phyloP scores from a whole-genome alignment of 345 rosid genomes.

The Eucalyptus virginea region DNA sequence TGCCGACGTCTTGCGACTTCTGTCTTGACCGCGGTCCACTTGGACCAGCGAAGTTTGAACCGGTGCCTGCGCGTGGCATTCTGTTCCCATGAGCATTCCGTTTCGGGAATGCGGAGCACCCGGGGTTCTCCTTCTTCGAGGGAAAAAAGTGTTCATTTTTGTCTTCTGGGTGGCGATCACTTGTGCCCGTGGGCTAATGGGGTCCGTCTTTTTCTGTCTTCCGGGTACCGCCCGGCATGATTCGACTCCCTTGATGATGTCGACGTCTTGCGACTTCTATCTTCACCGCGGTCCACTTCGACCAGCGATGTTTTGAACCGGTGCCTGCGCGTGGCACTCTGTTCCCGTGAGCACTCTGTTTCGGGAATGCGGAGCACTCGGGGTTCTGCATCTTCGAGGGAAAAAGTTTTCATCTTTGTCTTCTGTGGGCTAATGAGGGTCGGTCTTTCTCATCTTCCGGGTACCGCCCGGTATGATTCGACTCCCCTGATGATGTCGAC shows the following conservation, averaged over 20 bases:
- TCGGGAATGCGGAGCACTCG: background rate
- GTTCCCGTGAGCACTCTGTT: background rate
- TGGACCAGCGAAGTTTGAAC: too few species aligned
- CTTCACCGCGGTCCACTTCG: background rate
- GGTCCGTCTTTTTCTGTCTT: background rate
- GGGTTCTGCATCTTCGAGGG: background rate
- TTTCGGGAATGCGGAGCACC: background rate
- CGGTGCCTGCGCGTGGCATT: too few species aligned
- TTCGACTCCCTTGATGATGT: background rate
- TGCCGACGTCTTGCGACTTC: too few species aligned
- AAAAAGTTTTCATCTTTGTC: background rate
- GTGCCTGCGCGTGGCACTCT: too few species aligned
- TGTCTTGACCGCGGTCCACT: too few species aligned
- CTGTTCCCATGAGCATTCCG: background rate
- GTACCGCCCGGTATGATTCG: background rate
- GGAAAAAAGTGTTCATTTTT: background rate
- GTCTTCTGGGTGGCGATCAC: background rate
- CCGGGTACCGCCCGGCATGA: background rate
- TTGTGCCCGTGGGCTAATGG: background rate
- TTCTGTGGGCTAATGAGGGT: background rate
- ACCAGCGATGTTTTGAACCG: too few species aligned
- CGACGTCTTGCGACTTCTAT: background rate
- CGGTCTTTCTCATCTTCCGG: background rate
- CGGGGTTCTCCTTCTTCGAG: background rate
- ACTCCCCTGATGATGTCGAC: background rate